These are phyloP conservation scores for Calonectria fujianensis DNA, from an alignment of 2,329 filamentous ascomycete genomes.

Conservation along the genomic window DNA sequence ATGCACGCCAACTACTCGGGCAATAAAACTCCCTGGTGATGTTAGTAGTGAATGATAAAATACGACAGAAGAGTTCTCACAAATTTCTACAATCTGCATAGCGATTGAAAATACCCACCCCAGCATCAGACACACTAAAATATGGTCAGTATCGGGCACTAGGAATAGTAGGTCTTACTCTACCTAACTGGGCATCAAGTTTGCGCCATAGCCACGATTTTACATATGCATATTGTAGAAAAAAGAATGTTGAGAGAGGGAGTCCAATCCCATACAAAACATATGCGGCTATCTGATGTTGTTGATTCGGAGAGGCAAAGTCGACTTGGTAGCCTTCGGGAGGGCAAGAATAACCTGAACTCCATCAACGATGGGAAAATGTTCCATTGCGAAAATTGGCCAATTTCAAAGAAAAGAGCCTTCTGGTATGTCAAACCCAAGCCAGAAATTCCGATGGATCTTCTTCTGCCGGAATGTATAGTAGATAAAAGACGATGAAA, in stretches of 20 bases:
- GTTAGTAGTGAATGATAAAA: not conserved
- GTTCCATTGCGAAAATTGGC: not conserved
- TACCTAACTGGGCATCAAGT: conserved; percentile 26
- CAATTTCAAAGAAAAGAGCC: not conserved
- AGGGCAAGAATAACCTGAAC: conserved; percentile 48
- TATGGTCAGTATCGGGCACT: not conserved
- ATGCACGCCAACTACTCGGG: conserved; percentile 42
- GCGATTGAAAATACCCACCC: not conserved
- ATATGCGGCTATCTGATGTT: conserved; percentile 44
- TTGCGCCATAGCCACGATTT: conserved; percentile 37
- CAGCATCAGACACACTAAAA: conserved; percentile 18
- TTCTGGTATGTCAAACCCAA: not conserved
- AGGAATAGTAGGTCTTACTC: not conserved
- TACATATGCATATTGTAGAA: conserved; percentile 54
- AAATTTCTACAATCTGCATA: conserved; percentile 10
- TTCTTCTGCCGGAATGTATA: not conserved
- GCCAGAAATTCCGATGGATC: not conserved
- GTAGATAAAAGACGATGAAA: not conserved
- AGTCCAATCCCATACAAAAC: conserved; percentile 50
- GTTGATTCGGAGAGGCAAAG: conserved; percentile 53
- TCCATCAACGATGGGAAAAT: conserved; percentile 45
- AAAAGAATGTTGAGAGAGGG: conserved; percentile 40
- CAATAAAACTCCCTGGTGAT: conserved; percentile 35
- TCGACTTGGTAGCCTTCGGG: conserved; percentile 56
- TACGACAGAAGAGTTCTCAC: conserved; percentile 8